Percentiles rank a stretch among this genome's conserved stretches.
phyloP scores from a whole-genome alignment of 2,329 filamentous ascomycete genomes.

The Cladophialophora psammophila region DNA sequence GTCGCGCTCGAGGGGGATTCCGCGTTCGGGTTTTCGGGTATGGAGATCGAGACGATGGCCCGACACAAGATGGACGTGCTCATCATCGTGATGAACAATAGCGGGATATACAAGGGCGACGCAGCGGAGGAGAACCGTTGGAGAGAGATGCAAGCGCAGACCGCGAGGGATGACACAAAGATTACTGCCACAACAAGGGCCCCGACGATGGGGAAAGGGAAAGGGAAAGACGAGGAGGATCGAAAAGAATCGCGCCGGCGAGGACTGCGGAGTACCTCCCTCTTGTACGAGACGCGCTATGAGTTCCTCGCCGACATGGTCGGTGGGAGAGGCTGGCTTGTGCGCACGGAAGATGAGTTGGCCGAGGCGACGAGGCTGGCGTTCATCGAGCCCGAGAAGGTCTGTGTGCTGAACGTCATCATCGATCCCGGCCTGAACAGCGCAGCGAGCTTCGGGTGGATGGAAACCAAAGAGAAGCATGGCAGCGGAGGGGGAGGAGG shows the following conservation, averaged over 20 bases:
- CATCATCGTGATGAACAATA: constrained; percentile 65
- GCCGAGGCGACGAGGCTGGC: constrained; percentile 59
- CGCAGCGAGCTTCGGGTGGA: constrained; percentile 49
- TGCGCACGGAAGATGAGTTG: constrained; percentile 61
- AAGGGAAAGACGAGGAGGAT: not conserved
- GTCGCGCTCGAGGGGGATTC: constrained; percentile 64
- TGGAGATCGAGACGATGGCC: constrained; percentile 65
- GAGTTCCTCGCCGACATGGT: constrained; percentile 63
- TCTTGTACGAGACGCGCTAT: constrained; percentile 63
- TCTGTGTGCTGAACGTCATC: constrained; percentile 62
- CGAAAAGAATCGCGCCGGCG: constrained; percentile 34
- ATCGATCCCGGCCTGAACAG: constrained; percentile 60
- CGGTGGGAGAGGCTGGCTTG: constrained; percentile 62
- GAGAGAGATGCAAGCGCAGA: constrained; percentile 54
- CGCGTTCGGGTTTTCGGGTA: constrained; percentile 63
- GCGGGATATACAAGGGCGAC: constrained; percentile 59
- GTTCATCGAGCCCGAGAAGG: constrained; percentile 54
- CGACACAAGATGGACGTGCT: constrained; percentile 62
- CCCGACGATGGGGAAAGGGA: too few relatives aligned
- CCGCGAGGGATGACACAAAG: constrained; percentile 44
- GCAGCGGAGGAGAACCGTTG: constrained; percentile 51
- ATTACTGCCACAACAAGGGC: constrained; percentile 28
- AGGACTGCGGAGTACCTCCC: constrained; percentile 57
- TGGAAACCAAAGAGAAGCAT: constrained; percentile 42
- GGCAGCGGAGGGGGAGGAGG: constrained; percentile 15